Percentiles rank a stretch among this genome's conserved stretches.
Evolutionary conservation across 768 basidiomycete species (phyloP).

Genomic region (Phylloporus sp.): DNA sequence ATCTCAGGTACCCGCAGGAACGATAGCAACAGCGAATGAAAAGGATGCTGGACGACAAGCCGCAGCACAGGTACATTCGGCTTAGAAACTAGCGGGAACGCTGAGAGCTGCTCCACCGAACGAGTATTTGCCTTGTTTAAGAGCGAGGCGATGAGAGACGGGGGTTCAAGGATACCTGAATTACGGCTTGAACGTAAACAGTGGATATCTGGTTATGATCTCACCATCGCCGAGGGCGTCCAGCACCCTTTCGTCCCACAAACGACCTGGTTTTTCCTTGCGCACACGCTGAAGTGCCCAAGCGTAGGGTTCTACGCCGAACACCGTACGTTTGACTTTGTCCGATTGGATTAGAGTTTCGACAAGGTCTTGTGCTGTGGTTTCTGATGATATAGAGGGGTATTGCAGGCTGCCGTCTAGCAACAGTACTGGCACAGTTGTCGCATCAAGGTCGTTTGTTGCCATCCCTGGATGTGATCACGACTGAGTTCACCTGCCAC

Average conservation of each 20-base stretch:
- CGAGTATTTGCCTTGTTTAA: conserved; percentile 39
- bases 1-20: conserved; percentile 76
- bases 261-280: conserved; percentile 51
- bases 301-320: conserved; percentile 52
- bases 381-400: conserved; percentile 50
- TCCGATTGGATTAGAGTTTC: conserved; percentile 43
- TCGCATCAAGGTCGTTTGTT: conserved; percentile 31
- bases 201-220: conserved; percentile 5
- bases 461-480: conserved; percentile 11
- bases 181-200: conserved; percentile 11
- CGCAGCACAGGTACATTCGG: conserved; percentile 64
- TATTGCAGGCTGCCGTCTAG: conserved; percentile 61
- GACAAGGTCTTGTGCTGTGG: conserved; percentile 59
- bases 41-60: conserved; percentile 65
- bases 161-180: conserved; percentile 48
- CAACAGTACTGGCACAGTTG: conserved; percentile 58
- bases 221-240: conserved; percentile 61
- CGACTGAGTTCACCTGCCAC: neutral
- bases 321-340: conserved; percentile 49
- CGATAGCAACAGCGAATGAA: conserved; percentile 47
- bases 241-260: conserved; percentile 73
- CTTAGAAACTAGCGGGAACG: conserved; percentile 66
- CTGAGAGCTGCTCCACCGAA: conserved; percentile 53
- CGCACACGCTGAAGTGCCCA: conserved; percentile 73
- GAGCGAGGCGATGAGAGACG: conserved; percentile 48